Base-by-base conservation (phyloP, 805 yeast species). In the Candida sphagnicola region DNA sequence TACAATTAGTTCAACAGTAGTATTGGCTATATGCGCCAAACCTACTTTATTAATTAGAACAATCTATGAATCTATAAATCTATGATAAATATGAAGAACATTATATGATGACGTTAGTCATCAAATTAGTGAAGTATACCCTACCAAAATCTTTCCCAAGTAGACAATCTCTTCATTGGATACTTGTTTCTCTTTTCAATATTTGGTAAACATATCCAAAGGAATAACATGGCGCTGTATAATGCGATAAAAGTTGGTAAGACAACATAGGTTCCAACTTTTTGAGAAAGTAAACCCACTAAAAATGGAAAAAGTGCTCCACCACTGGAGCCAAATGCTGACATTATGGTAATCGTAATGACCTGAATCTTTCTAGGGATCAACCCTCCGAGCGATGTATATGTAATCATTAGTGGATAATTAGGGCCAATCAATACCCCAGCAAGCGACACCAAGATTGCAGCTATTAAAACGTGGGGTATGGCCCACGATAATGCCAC, bases 351-450 rank as follows among this genome's bases (percentile, higher is more conserved):
- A 46, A 76, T 49, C 0, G 78, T 64, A 26, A 74, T 65, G 33
- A 72, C 67, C 50, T 72, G 77, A 40, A 75, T 73, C 53, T 69
- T 74, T 39, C 78, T 54, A 4, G 80, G 81, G 13, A 76, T 46
- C 24, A 75, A 60, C 40, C 61, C 59, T 3, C 70, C 65, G 40
- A 60, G 59, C 1, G 74, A 65, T 6, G 70, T 60, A 8, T 70
- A 50, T 0, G 75, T 60, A 30, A 76, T 56, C 73, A 74, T 62
- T 46, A 76, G 56, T n/a, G 71, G 74, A 56, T 80, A 84, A 25
- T 78, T 62, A 1, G 90, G 90, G 0, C 90, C 91, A 28, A 80
- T 72, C 47, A 73, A 74, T 2, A 78, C 53, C 2, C 90, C 91
- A 18, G 75, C 65, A 1, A 73, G 38, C 4, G 80, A 60, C 21